Base-by-base conservation (phyloP, 2,329 filamentous ascomycete genomes). In the Plectosphaerella plurivora region DNA sequence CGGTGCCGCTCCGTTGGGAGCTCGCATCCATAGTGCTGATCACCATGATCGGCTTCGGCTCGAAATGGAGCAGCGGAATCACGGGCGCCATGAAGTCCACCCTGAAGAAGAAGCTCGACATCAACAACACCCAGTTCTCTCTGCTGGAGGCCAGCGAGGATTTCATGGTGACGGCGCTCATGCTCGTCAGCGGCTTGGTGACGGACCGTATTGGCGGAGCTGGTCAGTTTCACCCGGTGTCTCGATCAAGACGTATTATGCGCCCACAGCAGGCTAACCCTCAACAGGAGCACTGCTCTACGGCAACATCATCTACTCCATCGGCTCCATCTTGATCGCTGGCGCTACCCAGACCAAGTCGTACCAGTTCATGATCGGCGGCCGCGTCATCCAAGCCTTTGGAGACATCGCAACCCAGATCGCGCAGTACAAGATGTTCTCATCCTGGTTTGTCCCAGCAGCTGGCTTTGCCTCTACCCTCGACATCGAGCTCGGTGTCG, bases 371-470 rank as follows among this genome's bases (percentile, higher is more conserved):
- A 84, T 86, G 81, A 76, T 86, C 37, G 73, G 71, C 15, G 82
- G 81, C 2, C 66, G 75, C 36, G 68, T 86, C 1, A 65, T 86
- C 12, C 72, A 78, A 25, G 75, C 81, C 0, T 64, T 86, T 0
- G 82, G 82, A 15, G 82, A 85, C 55, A 82, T 84, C 20, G 79
- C 82, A 0, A 86, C 83, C 0, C 82, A 86, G 57, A 73, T 84
- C 25, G 83, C 83, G 1, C 81, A 85, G 61, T 86, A 85, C 62
- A 83, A 84, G 54, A 77, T 86, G 55, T 86, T 86, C 58, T 83
- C 79, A 0, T 82, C 79, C 0, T 86, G 82, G 82, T 86, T 86
- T 55, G 73, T 81, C 0, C 83, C 82, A 0, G 81, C 73, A 6
- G 75, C 79, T 51, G 82, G 82, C 1, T 86, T 86, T 59, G 83